Evolutionary conservation across 2,329 filamentous ascomycete species (phyloP).

Genomic region (Colletotrichum shisoi): DNA sequence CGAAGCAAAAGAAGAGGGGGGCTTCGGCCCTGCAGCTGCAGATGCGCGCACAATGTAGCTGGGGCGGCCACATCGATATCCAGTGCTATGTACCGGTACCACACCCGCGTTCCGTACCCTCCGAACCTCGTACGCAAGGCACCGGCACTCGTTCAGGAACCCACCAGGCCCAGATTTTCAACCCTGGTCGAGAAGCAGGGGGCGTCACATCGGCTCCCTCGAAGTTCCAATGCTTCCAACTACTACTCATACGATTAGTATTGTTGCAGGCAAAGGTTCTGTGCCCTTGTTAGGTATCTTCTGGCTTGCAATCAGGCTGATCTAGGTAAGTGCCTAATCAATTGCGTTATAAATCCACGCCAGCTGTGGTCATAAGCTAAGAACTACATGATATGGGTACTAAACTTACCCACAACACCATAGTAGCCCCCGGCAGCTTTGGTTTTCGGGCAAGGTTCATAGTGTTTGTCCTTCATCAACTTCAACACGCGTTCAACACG

Average conservation of each 20-base stretch:
- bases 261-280: too few species aligned
- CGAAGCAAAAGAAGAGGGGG: conserved; percentile 15
- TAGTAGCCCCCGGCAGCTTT: conserved; percentile 16
- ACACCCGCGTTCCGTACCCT: conserved; percentile 27
- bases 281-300: too few species aligned
- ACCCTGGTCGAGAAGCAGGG: conserved; percentile 30
- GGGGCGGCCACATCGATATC: neutral
- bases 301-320: too few species aligned
- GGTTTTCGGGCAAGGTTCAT: conserved; percentile 26
- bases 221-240: conserved; percentile 21
- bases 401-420: too few species aligned
- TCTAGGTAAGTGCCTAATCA: too few species aligned
- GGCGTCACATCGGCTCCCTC: conserved; percentile 20
- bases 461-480: conserved; percentile 21
- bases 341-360: too few species aligned
- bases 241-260: too few species aligned
- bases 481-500: conserved; percentile 17
- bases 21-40: conserved; percentile 28
- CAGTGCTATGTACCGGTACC: conserved; percentile 24
- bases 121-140: conserved; percentile 35
- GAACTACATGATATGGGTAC: too few species aligned
- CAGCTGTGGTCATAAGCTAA: too few species aligned
- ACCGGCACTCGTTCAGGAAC: conserved; percentile 38
- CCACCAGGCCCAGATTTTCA: conserved; percentile 33
- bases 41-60: conserved; percentile 1